A percentile compares a stretch with the other conserved stretches of the same genome.
Evolutionary conservation across 306 rosid genomes (phyloP).

Genomic region (Vigna mungo): DNA sequence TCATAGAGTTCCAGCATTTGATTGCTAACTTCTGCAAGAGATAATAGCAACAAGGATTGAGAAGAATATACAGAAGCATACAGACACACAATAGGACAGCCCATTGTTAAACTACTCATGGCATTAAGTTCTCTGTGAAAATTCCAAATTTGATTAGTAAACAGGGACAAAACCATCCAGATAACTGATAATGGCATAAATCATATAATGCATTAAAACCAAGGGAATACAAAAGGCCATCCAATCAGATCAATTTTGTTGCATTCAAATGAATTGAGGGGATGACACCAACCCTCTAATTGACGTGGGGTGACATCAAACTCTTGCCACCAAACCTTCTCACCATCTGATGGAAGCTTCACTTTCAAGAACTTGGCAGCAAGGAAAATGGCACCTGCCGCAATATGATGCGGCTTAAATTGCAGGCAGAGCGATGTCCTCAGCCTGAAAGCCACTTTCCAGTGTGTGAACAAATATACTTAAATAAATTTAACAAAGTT

Average conservation of each 20-base stretch:
- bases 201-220: slow-evolving; percentile 37
- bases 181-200: slow-evolving; percentile 27
- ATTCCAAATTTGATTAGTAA: slow-evolving; percentile 37
- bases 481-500: slow-evolving; percentile 49
- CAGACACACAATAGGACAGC: slow-evolving; percentile 40
- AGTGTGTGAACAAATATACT: slow-evolving; percentile 57
- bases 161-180: slow-evolving; percentile 35
- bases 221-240: slow-evolving; percentile 42
- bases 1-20: slow-evolving; percentile 98
- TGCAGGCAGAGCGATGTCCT: slow-evolving; percentile 99
- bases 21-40: slow-evolving; percentile 92
- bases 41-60: slow-evolving; percentile 29
- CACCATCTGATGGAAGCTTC: slow-evolving; percentile 98
- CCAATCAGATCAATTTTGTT: slow-evolving; percentile 45
- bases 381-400: slow-evolving; percentile 99
- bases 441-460: slow-evolving; percentile 92
- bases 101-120: slow-evolving; percentile 34
- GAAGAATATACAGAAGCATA: slow-evolving; percentile 29
- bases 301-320: slow-evolving; percentile 99
- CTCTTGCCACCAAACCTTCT: slow-evolving; percentile 99
- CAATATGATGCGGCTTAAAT: slow-evolving; percentile 98
- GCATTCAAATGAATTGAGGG: slow-evolving; percentile 53
- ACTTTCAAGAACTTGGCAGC: slow-evolving; percentile 99
- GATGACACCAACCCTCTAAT: slow-evolving; percentile 93
- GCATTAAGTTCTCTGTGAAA: slow-evolving; percentile 31